Conservation (phyloP, 768 basidiomycete genomes). For the Thelephora aurantiotincta region DNA sequence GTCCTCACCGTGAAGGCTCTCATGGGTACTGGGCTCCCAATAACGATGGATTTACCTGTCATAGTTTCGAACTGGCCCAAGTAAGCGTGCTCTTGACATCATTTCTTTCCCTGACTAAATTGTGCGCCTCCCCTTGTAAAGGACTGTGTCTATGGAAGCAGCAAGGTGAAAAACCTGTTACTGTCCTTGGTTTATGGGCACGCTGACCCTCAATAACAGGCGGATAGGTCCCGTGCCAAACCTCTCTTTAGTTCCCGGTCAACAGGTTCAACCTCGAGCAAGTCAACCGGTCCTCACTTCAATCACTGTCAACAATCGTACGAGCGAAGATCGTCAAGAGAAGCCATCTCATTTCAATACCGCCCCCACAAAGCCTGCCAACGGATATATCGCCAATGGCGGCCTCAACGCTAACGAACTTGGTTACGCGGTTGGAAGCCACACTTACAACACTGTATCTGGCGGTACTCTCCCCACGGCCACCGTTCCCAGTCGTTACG, state of each 20-base stretch:
- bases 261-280: slow-evolving; percentile 1
- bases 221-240: slow-evolving; percentile 36
- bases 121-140: slow-evolving; percentile 13
- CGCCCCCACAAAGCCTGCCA: neutral
- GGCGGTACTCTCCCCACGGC: neutral
- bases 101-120: neutral
- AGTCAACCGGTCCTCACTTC: slow-evolving; percentile 4
- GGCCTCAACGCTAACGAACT: neutral
- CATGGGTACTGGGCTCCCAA: slow-evolving; percentile 48
- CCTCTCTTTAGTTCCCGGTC: slow-evolving; percentile 16
- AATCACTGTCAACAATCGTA: too few species aligned
- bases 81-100: slow-evolving; percentile 25
- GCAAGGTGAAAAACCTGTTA: slow-evolving; percentile 23
- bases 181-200: neutral
- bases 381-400: neutral
- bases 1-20: slow-evolving; percentile 64
- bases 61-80: slow-evolving; percentile 81
- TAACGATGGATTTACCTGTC: slow-evolving; percentile 64
- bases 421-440: neutral
- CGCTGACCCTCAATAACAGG: slow-evolving; percentile 14
- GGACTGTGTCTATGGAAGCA: slow-evolving; percentile 60
- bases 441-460: neutral
- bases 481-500: too few species aligned
- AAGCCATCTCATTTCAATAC: neutral
- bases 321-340: neutral